Evolutionary conservation across 441 rosid species (phyloP).

Genomic region (Dalechampia spathulata): DNA sequence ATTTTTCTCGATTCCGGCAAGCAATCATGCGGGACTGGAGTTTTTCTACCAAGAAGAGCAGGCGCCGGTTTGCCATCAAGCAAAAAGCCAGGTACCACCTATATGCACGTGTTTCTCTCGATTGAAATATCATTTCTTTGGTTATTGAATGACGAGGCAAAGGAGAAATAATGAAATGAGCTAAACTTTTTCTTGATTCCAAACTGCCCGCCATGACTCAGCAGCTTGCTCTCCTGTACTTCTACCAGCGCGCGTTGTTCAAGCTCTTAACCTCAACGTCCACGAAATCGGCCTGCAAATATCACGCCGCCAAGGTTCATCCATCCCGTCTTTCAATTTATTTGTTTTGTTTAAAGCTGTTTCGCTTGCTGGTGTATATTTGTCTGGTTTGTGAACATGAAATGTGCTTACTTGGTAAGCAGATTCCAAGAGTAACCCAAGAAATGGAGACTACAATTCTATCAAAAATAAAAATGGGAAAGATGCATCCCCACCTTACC

Average conservation of each 20-base stretch:
- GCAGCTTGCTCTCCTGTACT: slow-evolving; percentile 87
- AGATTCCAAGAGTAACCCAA: slow-evolving; percentile 22
- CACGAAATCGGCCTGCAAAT: slow-evolving; percentile 54
- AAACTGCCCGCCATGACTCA: neutral
- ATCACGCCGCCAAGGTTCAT: slow-evolving; percentile 50
- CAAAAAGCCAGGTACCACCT: slow-evolving; percentile 52
- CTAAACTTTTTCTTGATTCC: too few relatives aligned
- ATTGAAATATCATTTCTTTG: neutral
- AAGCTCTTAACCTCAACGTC: slow-evolving; percentile 71
- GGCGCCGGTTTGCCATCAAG: slow-evolving; percentile 25
- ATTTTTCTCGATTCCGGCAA: slow-evolving; percentile 59
- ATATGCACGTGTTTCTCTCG: neutral
- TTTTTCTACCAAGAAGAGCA: slow-evolving; percentile 56
- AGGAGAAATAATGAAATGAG: too few relatives aligned
- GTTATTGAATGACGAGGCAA: too few relatives aligned
- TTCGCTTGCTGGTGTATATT: too few relatives aligned
- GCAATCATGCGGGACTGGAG: slow-evolving; percentile 78
- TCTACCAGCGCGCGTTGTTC: slow-evolving; percentile 76
- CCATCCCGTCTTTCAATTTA: neutral
- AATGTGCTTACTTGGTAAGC: neutral
- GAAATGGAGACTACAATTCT: slow-evolving; percentile 22
- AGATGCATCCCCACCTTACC: slow-evolving; percentile 27
- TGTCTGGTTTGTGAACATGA: too few relatives aligned
- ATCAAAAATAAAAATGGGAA: slow-evolving; percentile 25
- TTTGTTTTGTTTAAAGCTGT: too few relatives aligned